These are phyloP conservation scores for Coemansia sp. DNA, from an alignment of 192 early-diverging fungal genomes.

Conservation along the genomic window DNA sequence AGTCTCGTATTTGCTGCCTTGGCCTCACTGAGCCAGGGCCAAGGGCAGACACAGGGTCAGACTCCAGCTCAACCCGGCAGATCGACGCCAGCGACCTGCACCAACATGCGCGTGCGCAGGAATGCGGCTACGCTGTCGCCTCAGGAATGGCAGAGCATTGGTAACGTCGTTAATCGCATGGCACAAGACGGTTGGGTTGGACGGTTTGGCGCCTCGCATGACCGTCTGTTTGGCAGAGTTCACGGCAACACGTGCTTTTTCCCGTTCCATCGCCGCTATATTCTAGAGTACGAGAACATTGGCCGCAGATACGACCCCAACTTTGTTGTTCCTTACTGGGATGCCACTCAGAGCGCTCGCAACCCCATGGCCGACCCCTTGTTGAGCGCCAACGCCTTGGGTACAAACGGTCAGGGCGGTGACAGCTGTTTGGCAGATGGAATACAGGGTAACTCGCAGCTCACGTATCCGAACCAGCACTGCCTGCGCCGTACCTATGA, in stretches of 20 bases:
- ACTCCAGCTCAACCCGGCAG: neutral
- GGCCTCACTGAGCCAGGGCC: conserved; percentile 24
- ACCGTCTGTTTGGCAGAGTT: conserved; percentile 38
- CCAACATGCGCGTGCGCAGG: conserved; percentile 33
- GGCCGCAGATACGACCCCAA: conserved; percentile 39
- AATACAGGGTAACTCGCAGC: conserved; percentile 43
- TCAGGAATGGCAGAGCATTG: conserved; percentile 49
- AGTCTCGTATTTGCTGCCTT: conserved; percentile 35
- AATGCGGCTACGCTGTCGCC: conserved; percentile 41
- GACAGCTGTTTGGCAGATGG: conserved; percentile 37
- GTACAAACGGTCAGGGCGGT: conserved; percentile 31
- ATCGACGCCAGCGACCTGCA: conserved; percentile 18
- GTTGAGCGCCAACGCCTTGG: conserved; percentile 27
- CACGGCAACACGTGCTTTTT: conserved; percentile 52
- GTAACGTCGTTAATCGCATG: conserved; percentile 35
- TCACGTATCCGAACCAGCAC: conserved; percentile 47
- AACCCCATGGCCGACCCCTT: conserved; percentile 31
- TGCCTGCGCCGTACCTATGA: conserved; percentile 49
- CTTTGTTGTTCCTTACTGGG: conserved; percentile 55
- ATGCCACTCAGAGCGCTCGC: conserved; percentile 46
- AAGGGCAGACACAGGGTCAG: conserved; percentile 11
- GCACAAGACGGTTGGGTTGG: conserved; percentile 41
- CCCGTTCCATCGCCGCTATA: conserved; percentile 54
- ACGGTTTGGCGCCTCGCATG: conserved; percentile 38
- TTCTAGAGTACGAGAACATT: conserved; percentile 51